Percentiles rank a stretch among this genome's conserved stretches.
Evolutionary conservation across 176 grass and related monocot species (phyloP).

Genomic region (Areca catechu): DNA sequence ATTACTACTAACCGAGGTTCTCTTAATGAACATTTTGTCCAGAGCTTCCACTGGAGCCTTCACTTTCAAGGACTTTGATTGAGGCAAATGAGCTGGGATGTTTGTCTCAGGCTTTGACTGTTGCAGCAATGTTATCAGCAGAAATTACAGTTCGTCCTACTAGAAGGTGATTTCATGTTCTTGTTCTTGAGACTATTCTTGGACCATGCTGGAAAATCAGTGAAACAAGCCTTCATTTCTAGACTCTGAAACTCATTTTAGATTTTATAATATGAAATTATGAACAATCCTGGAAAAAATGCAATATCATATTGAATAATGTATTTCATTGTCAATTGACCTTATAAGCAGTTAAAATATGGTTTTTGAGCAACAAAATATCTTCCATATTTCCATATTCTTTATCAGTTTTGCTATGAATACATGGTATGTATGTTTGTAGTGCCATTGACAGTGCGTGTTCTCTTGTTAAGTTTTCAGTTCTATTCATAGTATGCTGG

Average conservation of each 20-base stretch:
- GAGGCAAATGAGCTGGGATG: conserved; percentile 83
- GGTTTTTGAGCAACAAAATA: no score
- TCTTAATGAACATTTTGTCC: conserved; percentile 6
- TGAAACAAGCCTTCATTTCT: no score
- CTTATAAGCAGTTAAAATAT: no score
- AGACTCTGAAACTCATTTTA: neutral
- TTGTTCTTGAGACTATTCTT: neutral
- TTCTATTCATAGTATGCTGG: no score
- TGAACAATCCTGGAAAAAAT: neutral
- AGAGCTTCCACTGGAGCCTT: conserved; percentile 93
- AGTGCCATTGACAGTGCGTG: no score
- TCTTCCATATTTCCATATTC: no score
- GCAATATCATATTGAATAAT: no score
- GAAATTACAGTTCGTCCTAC: conserved; percentile 65
- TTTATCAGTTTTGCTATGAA: no score
- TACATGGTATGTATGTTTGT: no score
- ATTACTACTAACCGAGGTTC: no score
- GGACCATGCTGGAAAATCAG: neutral
- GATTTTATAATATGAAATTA: neutral
- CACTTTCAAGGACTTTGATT: conserved; percentile 87
- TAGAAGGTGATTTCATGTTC: conserved; percentile 30
- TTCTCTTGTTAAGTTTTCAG: no score
- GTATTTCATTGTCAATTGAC: no score
- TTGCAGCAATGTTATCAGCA: conserved; percentile 76
- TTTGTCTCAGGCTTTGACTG: conserved; percentile 85